Base-by-base conservation (phyloP, 2,329 filamentous ascomycete species). In the Phyllachora maydis region DNA sequence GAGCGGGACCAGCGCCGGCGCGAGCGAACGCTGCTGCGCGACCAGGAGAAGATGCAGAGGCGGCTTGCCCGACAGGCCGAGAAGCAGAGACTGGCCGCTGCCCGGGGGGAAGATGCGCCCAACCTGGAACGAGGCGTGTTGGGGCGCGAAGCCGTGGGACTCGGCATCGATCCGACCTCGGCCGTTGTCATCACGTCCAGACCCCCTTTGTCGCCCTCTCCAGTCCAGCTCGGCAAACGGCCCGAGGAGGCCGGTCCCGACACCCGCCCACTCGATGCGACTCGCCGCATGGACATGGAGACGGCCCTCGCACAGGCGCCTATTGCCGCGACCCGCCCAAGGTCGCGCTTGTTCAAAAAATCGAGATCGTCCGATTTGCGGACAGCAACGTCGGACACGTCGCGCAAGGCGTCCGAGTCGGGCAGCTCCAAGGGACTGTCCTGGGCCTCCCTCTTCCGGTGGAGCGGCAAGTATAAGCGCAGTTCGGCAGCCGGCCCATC, bases 1-100 rank as follows among this genome's bases (percentile, higher is more conserved):
- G 88, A 98, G 37, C 60, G 88, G 29, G 88, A 98, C 39, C 62
- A 72, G 33, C 66, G 83, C 37, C 65, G 88, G 27, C 68, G 64
- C 32, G 78, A 92, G 34, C 68, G 69, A 41, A 83, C 77, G 47
- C 65, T 61, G 25, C 55, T 63, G 27, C 59, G 59, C 18, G 73
- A 85, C 12, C 65, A 69, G 31, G 68, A 79, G 30, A 66, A 61
- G 32, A 48, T 71, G 13, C 67, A 75, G 33, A 60, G 61, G 25
- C 66, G 63, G 28, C 49, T 88, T 13, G 60, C 68, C 19, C 59
- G 65, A 24, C 59, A 65, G 31, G 70, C 69, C 24, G 76, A 83
- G 36, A 67, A 65, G 34, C 68, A 74, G 17, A 34, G 23, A 18
- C 32, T 27, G 4, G 32, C 25, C 4, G 38, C 60, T 45, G 30